Base-by-base conservation (phyloP, 441 rosid genomes). In the Francoa sonchifolia region DNA sequence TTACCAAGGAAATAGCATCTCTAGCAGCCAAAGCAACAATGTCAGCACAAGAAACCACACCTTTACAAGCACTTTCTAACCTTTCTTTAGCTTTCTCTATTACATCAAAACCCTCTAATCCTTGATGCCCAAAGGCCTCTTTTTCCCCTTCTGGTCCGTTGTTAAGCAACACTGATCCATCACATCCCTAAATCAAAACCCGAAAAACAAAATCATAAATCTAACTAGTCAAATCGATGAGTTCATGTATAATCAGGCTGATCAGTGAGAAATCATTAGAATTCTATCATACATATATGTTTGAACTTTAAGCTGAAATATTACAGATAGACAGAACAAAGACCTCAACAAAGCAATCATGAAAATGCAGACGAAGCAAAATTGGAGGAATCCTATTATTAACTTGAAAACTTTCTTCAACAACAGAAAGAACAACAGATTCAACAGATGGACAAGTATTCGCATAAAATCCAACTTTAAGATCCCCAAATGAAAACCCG, bases 311-410 rank as follows among this genome's bases (percentile, higher is more conserved):
- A n/a, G n/a, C n/a, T n/a, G n/a, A n/a, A n/a, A 8, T 8, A 8
- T 41, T 11, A 19, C 22, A 37, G 5, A 22, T 3, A 9, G 11
- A 18, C 11, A 32, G 6, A 19, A 5, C 11, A 54, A 25, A 38
- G 21, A 86, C 96, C 77, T 87, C 71, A 12, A 79, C 87, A 27
- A 79, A 82, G 64, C 90, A 79, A 46, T 86, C 85, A n/a, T 74
- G 90, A 61, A 82, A 85, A 7, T 71, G 79, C 13, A 85, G 71
- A 57, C 96, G 56, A 33, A 82, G 78, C 58, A 79, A 51, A 32
- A 60, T 30, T 3, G 90, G 65, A 33, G 89, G 12, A n/a, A n/a
- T n/a, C n/a, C n/a, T n/a, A n/a, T n/a, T n/a, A n/a, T n/a, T n/a
- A n/a, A n/a, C n/a, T n/a, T n/a, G n/a, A n/a, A n/a, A n/a, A n/a